Evolutionary conservation across 2,329 filamentous ascomycete genomes (phyloP).

Genomic region (Clarireedia sp.): DNA sequence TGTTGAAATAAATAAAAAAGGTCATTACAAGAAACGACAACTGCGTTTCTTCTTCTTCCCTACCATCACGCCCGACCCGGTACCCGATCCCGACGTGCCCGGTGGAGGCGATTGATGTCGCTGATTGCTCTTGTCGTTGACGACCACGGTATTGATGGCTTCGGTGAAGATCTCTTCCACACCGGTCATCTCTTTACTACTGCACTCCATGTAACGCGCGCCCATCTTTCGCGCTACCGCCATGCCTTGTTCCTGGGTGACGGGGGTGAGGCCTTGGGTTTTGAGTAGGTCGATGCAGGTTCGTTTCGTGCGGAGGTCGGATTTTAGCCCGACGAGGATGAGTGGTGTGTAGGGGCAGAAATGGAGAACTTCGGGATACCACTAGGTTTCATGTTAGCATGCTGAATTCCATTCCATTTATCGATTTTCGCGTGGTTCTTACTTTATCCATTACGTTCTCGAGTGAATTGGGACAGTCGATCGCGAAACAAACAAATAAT

Average conservation of each 20-base stretch:
- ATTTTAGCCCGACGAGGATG: constrained; percentile 92
- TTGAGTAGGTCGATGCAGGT: constrained; percentile 98
- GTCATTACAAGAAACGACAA: constrained; percentile 63
- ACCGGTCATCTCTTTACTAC: constrained; percentile 92
- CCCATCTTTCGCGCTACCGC: constrained; percentile 88
- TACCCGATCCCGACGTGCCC: constrained; percentile 30
- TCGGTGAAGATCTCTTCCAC: constrained; percentile 95
- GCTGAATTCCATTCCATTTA: constrained; percentile 3
- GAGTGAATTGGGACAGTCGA: constrained; percentile 95
- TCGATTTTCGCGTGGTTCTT: constrained; percentile 23
- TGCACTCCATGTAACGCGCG: constrained; percentile 95
- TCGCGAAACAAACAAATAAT: constrained; percentile 97
- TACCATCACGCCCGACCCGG: constrained; percentile 29
- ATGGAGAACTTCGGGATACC: constrained; percentile 98
- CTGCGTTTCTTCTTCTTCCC: constrained; percentile 77
- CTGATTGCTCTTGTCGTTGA: constrained; percentile 61
- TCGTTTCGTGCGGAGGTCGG: constrained; percentile 88
- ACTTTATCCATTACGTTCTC: constrained; percentile 99
- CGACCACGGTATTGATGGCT: constrained; percentile 83
- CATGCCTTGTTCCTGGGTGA: constrained; percentile 83
- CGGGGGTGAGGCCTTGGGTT: constrained; percentile 91
- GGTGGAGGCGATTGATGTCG: constrained; percentile 13
- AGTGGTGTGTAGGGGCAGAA: constrained; percentile 97
- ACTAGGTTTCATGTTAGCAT: constrained; percentile 46
- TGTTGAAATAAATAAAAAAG: constrained; percentile 17